phyloP scores from a whole-genome alignment of 2,329 filamentous ascomycete genomes.

The Zymoseptoria pseudotritici region DNA sequence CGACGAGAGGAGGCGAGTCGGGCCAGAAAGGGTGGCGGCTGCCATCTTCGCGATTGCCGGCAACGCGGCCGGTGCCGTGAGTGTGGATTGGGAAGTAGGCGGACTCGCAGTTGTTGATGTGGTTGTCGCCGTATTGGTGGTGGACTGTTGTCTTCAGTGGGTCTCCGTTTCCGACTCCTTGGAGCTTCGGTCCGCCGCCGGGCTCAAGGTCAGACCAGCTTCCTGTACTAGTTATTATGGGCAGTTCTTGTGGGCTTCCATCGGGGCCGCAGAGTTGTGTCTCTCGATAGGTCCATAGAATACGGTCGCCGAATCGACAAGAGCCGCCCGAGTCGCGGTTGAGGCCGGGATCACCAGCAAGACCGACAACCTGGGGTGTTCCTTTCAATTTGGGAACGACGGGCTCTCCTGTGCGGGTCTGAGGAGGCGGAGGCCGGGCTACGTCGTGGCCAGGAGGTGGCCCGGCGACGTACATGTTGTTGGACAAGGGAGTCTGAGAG shows the following conservation, averaged over 20 bases:
- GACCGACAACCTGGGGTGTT: slow-evolving; percentile 8
- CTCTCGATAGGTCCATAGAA: slow-evolving; percentile 15
- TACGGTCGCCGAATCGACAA: slow-evolving; percentile 10
- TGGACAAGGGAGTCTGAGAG: not conserved
- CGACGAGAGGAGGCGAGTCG: slow-evolving; percentile 8
- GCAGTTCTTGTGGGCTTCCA: slow-evolving; percentile 11
- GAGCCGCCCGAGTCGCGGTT: slow-evolving; percentile 14
- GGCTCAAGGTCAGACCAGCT: slow-evolving; percentile 11
- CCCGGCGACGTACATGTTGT: not conserved
- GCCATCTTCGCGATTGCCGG: slow-evolving; percentile 9
- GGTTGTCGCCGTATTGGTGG: slow-evolving; percentile 10
- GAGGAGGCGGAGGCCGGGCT: not conserved
- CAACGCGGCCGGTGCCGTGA: not conserved
- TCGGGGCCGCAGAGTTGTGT: slow-evolving; percentile 10
- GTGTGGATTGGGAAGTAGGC: slow-evolving; percentile 10
- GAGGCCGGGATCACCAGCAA: slow-evolving; percentile 10
- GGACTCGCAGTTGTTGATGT: slow-evolving; percentile 3
- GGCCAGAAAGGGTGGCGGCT: slow-evolving; percentile 12
- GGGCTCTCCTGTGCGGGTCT: slow-evolving; percentile 1
- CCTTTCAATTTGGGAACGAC: slow-evolving; percentile 10
- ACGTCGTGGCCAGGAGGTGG: not conserved
- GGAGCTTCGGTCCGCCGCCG: slow-evolving; percentile 9
- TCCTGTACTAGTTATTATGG: slow-evolving; percentile 14
- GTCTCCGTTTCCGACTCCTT: slow-evolving; percentile 1
- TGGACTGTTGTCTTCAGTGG: slow-evolving; percentile 5